Percentiles rank a stretch among this genome's conserved stretches.
Evolutionary conservation across 257 asterid species (phyloP).

Genomic region (Solanum chiquidenum): DNA sequence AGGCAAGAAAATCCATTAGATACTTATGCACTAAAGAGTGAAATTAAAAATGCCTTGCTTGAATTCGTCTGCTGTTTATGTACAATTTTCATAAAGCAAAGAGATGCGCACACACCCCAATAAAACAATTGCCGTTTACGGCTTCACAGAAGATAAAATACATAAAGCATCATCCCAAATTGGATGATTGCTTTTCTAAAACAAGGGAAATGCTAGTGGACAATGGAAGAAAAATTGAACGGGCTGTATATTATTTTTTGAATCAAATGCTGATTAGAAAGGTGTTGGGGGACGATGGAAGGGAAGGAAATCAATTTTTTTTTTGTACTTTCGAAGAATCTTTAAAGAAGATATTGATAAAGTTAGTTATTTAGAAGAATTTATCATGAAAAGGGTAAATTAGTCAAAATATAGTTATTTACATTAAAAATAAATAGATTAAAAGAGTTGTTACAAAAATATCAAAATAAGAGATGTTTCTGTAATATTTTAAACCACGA

Average conservation of each 20-base stretch:
- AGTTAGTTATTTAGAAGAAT: not conserved
- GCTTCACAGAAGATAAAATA: not conserved
- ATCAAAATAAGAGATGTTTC: not conserved
- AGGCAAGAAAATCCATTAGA: too few species aligned
- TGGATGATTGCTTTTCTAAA: not conserved
- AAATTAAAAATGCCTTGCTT: too few species aligned
- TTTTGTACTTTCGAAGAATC: too few species aligned
- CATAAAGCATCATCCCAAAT: not conserved
- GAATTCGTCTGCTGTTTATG: not conserved
- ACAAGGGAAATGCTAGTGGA: not conserved
- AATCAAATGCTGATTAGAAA: not conserved
- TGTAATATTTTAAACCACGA: not conserved
- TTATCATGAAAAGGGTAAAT: not conserved
- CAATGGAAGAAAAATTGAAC: not conserved
- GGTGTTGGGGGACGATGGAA: not conserved
- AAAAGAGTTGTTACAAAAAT: not conserved
- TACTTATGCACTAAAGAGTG: not conserved
- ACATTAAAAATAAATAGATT: too few species aligned
- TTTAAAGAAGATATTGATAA: not conserved
- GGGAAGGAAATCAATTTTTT: too few species aligned
- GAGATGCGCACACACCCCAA: not conserved
- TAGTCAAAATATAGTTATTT: not conserved
- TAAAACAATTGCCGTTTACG: not conserved
- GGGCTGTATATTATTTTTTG: not conserved
- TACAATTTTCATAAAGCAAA: not conserved